Evolutionary conservation across 1,284 basidiomycete genomes (phyloP).

Genomic region (Lentinula novae-zelandiae): DNA sequence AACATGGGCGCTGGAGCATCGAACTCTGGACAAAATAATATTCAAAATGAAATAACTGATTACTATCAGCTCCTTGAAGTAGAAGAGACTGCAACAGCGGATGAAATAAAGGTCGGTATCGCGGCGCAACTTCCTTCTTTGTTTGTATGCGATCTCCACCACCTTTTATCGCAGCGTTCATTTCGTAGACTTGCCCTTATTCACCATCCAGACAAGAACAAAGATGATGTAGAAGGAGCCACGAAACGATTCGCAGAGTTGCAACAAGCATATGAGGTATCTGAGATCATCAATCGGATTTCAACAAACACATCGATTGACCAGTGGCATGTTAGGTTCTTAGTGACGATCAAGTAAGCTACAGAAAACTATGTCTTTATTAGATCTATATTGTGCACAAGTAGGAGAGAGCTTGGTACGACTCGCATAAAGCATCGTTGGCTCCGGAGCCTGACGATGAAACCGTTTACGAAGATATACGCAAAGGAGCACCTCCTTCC

Average conservation of each 20-base stretch:
- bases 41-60: slow-evolving; percentile 39
- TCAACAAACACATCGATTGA: slow-evolving; percentile 3
- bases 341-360: slow-evolving; percentile 85
- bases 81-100: slow-evolving; percentile 75
- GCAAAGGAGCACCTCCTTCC: slow-evolving; percentile 65
- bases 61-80: slow-evolving; percentile 83
- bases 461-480: slow-evolving; percentile 83
- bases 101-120: slow-evolving; percentile 78
- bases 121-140: slow-evolving; percentile 2
- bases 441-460: slow-evolving; percentile 80
- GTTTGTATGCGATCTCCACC: slow-evolving; percentile 2
- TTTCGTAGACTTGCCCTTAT: slow-evolving; percentile 81
- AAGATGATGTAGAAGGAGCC: slow-evolving; percentile 78
- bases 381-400: slow-evolving; percentile 26
- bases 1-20: slow-evolving; percentile 73
- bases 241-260: slow-evolving; percentile 86
- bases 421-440: slow-evolving; percentile 88
- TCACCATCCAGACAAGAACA: slow-evolving; percentile 91
- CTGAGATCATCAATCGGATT: slow-evolving; percentile 3
- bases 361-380: neutral
- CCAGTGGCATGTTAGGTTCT: slow-evolving; percentile 55
- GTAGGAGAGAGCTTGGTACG: slow-evolving; percentile 98
- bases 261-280: slow-evolving; percentile 93
- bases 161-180: slow-evolving; percentile 50
- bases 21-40: slow-evolving; percentile 29